Evolutionary conservation across 345 rosid species (phyloP).

Genomic region (Citrus cavaleriei): DNA sequence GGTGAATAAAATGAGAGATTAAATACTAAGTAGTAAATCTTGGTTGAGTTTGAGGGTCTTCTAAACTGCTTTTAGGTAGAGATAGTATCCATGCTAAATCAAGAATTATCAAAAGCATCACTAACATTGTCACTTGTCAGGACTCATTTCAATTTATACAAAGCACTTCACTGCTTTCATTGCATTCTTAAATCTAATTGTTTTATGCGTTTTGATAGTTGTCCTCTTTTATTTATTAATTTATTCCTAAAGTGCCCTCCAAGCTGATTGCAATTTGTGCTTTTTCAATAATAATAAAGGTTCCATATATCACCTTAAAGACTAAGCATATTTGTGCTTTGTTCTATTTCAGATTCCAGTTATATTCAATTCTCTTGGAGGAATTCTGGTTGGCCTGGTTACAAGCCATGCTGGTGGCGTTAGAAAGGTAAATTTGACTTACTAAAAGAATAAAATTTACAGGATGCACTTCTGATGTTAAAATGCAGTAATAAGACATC

Average conservation of each 20-base stretch:
- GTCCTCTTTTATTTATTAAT: neutral
- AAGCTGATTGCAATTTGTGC: neutral
- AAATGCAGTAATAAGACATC: neutral
- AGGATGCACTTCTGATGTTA: neutral
- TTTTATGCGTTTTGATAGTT: neutral
- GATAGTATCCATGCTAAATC: neutral
- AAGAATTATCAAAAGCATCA: neutral
- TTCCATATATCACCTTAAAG: neutral
- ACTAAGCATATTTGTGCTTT: neutral
- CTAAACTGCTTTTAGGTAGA: neutral
- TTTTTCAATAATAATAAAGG: neutral
- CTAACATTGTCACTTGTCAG: neutral
- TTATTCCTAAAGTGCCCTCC: neutral
- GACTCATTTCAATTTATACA: neutral
- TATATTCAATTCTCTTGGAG: conserved; percentile 77
- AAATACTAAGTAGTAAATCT: neutral
- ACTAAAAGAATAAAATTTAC: neutral
- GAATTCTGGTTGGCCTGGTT: conserved; percentile 93
- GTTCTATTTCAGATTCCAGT: conserved; percentile 66
- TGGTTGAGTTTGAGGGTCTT: neutral
- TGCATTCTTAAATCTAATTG: neutral
- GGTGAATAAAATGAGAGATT: neutral
- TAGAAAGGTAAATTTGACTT: conserved; percentile 60
- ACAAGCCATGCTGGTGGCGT: conserved; percentile 97
- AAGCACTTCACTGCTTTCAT: neutral